Base-by-base conservation (phyloP, 306 rosid species). In the Mimosa bimucronata region DNA sequence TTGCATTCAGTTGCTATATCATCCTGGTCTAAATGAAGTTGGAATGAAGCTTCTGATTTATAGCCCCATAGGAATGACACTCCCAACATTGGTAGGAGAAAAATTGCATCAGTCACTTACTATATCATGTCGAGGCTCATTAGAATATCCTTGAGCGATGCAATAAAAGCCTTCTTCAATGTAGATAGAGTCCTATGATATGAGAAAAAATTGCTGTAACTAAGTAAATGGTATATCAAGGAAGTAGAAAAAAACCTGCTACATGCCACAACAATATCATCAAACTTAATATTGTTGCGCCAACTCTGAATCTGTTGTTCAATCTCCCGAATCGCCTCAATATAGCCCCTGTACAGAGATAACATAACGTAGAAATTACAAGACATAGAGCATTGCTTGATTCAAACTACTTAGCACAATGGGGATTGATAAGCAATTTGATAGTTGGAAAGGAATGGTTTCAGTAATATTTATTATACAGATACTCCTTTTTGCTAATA, bases 211-310 rank as follows among this genome's bases (percentile, higher is more conserved):
- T n/a, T 30, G 70, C 34, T 79, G 71, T 31, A 42, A 23, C 52
- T 83, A 53, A 41, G 34, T 64, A 80, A 66, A 85, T 77, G 15
- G 78, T 76, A 74, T 38, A 78, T 10, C 75, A 71, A 85, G 85
- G 21, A 76, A 77, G 74, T 66, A 78, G 81, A 79, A 19, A 58
- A 73, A 48, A 85, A 92, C 98, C 98, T 95, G 90, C 98, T 95
- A 86, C 97, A 90, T 53, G 98, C 92, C 58, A 88, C 97, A 85
- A 89, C 98, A 79, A 95, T 88, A 86, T 92, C 98, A 78, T 92
- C 98, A 78, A 95, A 95, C 80, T 88, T 89, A 45, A 79, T 55
- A 55, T 89, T 37, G 76, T 73, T 67, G 26, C 82, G 66, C 78
- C 76, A 92, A 74, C 73, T 61, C 80, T 86, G 92, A 84, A 90